A percentile compares a stretch with the other conserved stretches of the same genome.
Evolutionary conservation across 306 rosid genomes (phyloP).

Genomic region (Chamaecrista fasciculata): DNA sequence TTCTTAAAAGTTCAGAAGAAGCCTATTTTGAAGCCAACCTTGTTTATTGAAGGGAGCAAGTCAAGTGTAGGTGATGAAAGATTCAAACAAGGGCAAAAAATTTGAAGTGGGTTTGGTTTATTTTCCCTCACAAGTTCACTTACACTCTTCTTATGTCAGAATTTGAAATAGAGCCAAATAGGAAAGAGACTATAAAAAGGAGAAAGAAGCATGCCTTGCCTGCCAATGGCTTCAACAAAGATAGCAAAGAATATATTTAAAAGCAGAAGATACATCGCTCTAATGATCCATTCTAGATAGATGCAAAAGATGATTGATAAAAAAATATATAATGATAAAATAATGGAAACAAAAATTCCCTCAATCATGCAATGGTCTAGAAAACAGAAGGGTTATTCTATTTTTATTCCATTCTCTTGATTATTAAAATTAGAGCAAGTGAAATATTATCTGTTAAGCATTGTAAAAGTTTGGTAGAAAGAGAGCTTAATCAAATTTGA

Average conservation of each 20-base stretch:
- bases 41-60: conserved; percentile 25
- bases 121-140: conserved; percentile 44
- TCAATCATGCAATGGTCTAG: conserved; percentile 67
- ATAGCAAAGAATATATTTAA: conserved; percentile 48
- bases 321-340: not conserved
- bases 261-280: conserved; percentile 25
- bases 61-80: conserved; percentile 48
- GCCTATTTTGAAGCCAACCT: too few relatives aligned
- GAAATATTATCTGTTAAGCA: conserved; percentile 66
- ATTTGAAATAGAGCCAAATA: conserved; percentile 35
- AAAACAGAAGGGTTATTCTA: conserved; percentile 28
- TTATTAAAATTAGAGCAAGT: conserved; percentile 29
- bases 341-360: conserved; percentile 68
- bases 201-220: conserved; percentile 47
- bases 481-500: conserved; percentile 36
- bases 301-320: conserved; percentile 43
- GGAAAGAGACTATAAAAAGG: conserved; percentile 32
- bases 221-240: conserved; percentile 51
- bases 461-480: conserved; percentile 32
- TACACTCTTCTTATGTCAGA: conserved; percentile 47
- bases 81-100: conserved; percentile 2
- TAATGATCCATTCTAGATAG: conserved; percentile 48
- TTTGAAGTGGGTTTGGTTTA: conserved; percentile 40
- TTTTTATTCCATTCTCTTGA: not conserved
- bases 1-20: conserved; percentile 22